Base-by-base conservation (phyloP, 2,329 filamentous ascomycete species). In the Cercospora citrullina region DNA sequence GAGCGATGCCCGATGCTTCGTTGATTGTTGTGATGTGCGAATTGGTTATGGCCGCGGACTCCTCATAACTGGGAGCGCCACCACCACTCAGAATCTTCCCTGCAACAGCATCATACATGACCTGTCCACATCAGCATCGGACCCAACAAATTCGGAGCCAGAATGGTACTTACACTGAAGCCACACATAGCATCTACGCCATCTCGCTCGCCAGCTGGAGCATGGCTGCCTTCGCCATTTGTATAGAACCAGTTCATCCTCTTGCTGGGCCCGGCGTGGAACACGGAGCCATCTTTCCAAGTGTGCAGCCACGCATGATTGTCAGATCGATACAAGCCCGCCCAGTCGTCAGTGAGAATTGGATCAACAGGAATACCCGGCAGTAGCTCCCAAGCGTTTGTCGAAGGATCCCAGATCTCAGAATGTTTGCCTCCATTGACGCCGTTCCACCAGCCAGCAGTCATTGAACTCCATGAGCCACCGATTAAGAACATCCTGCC, bases 401-500 rank as follows among this genome's bases (percentile, higher is more conserved):
- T 72, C 1, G 68, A 74, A 0, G 83, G 81, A 65, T 85, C 77
- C 73, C 82, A 87, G 18, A 87, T 75, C 72, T 89, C 87, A 53
- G 85, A 87, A 67, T 87, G 83, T 79, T 88, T 72, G 31, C 80
- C 80, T 33, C 82, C 80, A 4, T 72, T 65, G 0, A 79, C 82
- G 31, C 86, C 87, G 7, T 80, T 84, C 81, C 81, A 87, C 0
- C 84, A 86, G 4, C 87, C 87, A 18, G 87, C 87, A 48, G 89
- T 87, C 14, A 81, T 83, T 74, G 88, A 89, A 9, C 80, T 84
- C 81, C 81, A 87, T 0, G 84, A 86, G 4, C 87, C 87, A 18
- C 87, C 87, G 42, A 89, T 87, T 12, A 81, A 83, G 75, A 89
- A 89, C 26, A 88, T 81, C 0, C 81, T 78, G 4, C 87, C 87